Base-by-base conservation (phyloP, 1,284 basidiomycete species). In the Puccinia coronata region DNA sequence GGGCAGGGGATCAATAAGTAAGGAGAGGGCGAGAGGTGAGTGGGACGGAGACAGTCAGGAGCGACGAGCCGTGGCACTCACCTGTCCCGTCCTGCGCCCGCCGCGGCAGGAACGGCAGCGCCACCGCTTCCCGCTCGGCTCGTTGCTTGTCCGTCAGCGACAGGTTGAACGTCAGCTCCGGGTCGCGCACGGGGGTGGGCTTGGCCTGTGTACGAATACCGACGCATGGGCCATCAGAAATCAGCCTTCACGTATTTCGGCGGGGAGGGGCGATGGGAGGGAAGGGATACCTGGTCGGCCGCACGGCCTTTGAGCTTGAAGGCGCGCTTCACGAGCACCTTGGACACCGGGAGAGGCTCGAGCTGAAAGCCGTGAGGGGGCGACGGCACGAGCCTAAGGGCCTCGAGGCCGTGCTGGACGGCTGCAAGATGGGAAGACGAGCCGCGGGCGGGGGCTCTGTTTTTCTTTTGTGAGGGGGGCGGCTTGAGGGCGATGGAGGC, bases 131-230 rank as follows among this genome's bases (percentile, higher is more conserved):
- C 18, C 71, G 39, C 23, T 81, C 59, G 14, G 70, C 70, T 20
- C 53, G 72, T 69, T 81, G 79, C 28, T 74, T 71, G 18, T 81
- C 79, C 20, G 79, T 81, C 47, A 81, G 65, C 18, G 57, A 55
- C 65, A 81, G 39, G n/a, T 81, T 81, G 49, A 81, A 81, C 18
- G 79, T 81, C 23, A 81, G 28, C 23, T 71, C 28, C 6, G 14
- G 23, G 36, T 70, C 51, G 39, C n/a, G 47, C 18, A 39, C 23
- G 25, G 63, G 41, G 28, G 9, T 47, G 41, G 63, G 11, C 8
- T 2, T 18, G 55, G 41, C 16, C 41, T 39, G 34, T 36, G n/a
- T n/a, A n/a, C n/a, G 28, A 51, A 39, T 41, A 20, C 0, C 28
- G 55, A 74, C 6, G n/a, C 39, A 69, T 12, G 16, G 36, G 47